A percentile compares a stretch with the other conserved stretches of the same genome.
Conservation (phyloP, 2,329 filamentous ascomycete genomes). For the Tympanopsis confertula region DNA sequence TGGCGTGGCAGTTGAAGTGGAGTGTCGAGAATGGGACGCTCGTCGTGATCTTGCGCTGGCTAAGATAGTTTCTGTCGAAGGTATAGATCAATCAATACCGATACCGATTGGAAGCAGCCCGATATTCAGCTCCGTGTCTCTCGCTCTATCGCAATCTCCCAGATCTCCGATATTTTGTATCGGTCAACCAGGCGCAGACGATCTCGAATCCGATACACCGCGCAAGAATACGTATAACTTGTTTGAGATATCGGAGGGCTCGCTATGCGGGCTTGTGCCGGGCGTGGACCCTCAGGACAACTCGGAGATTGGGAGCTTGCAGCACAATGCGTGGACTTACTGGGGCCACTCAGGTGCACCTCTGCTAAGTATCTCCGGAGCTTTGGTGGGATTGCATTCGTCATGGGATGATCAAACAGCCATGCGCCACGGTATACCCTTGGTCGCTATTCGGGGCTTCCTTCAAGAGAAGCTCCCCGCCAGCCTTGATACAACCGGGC, state of each 20-base stretch:
- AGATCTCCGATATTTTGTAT: slow-evolving; percentile 17
- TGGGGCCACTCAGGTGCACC: slow-evolving; percentile 43
- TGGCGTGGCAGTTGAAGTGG: slow-evolving; percentile 24
- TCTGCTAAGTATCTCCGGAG: slow-evolving; percentile 24
- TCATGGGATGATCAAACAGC: slow-evolving; percentile 39
- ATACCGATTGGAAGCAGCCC: background rate
- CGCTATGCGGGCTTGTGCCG: slow-evolving; percentile 22
- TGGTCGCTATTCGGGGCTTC: slow-evolving; percentile 30
- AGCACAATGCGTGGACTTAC: slow-evolving; percentile 44
- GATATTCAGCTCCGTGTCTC: slow-evolving; percentile 9
- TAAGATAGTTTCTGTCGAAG: slow-evolving; percentile 18
- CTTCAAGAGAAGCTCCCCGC: slow-evolving; percentile 7
- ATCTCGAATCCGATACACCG: slow-evolving; percentile 26
- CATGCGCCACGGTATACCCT: slow-evolving; percentile 34
- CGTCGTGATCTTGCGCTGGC: slow-evolving; percentile 33
- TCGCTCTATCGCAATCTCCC: slow-evolving; percentile 5
- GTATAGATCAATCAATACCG: background rate
- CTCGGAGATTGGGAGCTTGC: slow-evolving; percentile 35
- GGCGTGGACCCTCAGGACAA: slow-evolving; percentile 34
- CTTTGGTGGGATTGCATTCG: slow-evolving; percentile 36
- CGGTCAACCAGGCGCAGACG: slow-evolving; percentile 21
- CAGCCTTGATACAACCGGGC: background rate
- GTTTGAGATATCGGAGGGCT: slow-evolving; percentile 30
- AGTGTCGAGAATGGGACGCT: slow-evolving; percentile 26
- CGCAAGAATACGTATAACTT: slow-evolving; percentile 31